A percentile compares a stretch with the other conserved stretches of the same genome.
Evolutionary conservation across 2,329 filamentous ascomycete genomes (phyloP).

Genomic region (Fusarium oxysporum): DNA sequence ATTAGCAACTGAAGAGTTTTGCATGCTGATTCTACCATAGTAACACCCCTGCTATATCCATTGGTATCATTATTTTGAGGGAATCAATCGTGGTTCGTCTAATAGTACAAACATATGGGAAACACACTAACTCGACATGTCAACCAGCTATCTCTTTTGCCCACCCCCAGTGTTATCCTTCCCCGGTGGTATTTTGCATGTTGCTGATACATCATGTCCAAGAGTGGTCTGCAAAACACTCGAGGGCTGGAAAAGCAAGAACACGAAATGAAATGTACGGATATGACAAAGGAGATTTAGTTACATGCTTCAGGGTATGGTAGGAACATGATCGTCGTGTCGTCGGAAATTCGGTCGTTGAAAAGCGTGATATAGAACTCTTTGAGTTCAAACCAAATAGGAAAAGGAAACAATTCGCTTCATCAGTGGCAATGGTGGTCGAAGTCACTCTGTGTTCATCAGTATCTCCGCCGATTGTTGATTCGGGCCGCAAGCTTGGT

Average conservation of each 20-base stretch:
- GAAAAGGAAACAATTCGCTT: conserved; percentile 18
- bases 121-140: not conserved
- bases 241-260: not conserved
- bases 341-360: conserved; percentile 38
- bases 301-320: conserved; percentile 35
- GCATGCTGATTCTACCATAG: conserved; percentile 15
- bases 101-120: conserved; percentile 28
- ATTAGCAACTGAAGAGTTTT: conserved; percentile 12
- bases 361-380: conserved; percentile 14
- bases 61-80: conserved; percentile 34
- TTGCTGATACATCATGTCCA: not conserved
- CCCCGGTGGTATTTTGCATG: not conserved
- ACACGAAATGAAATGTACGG: conserved; percentile 2
- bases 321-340: conserved; percentile 41
- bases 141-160: not conserved
- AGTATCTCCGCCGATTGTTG: not conserved
- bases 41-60: conserved; percentile 24
- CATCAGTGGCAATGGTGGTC: conserved; percentile 14
- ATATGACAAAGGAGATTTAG: conserved; percentile 30
- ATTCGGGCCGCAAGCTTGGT: not conserved
- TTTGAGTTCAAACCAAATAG: not conserved
- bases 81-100: conserved; percentile 25
- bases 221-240: conserved; percentile 21
- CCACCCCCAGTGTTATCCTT: not conserved
- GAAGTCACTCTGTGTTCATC: conserved; percentile 8